Percentiles rank a stretch among this genome's conserved stretches.
phyloP scores from a whole-genome alignment of 768 basidiomycete genomes.

The Collybiopsis luxurians region DNA sequence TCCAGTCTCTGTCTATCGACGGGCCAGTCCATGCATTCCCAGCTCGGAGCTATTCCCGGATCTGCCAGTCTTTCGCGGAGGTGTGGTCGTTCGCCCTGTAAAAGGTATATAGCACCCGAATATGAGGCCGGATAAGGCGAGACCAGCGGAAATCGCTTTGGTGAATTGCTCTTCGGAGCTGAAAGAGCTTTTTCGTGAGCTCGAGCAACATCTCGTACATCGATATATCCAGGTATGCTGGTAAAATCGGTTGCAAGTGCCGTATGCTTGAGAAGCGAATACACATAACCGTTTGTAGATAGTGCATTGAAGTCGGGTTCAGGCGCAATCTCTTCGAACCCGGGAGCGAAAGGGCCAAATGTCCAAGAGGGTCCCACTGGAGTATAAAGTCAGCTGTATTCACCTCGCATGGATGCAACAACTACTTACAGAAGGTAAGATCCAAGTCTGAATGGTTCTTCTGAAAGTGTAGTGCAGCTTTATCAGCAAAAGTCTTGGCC shows the following conservation, averaged over 20 bases:
- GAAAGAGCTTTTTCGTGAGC: constrained; percentile 9
- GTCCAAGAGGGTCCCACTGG: constrained; percentile 16
- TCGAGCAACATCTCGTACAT: constrained; percentile 10
- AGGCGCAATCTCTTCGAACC: background rate
- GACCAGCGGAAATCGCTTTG: background rate
- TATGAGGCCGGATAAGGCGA: background rate
- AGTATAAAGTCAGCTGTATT: background rate
- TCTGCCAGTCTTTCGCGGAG: background rate
- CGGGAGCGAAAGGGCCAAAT: constrained; percentile 18
- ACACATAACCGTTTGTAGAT: constrained; percentile 4
- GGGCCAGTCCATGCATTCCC: background rate
- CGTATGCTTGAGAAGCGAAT: background rate
- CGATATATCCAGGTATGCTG: background rate
- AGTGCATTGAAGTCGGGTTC: constrained; percentile 2
- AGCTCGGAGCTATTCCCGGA: background rate
- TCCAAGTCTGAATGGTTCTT: constrained; percentile 21
- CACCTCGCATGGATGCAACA: background rate
- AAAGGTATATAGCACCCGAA: background rate
- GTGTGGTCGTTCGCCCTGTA: background rate
- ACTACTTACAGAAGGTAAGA: constrained; percentile 17
- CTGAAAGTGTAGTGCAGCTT: constrained; percentile 21
- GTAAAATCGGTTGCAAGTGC: background rate
- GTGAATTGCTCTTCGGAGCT: background rate
- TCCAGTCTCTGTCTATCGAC: background rate
- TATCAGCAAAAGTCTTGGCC: constrained; percentile 25